Evolutionary conservation across 495 filamentous ascomycete species (phyloP).

Genomic region (Cudoniella acicularis): DNA sequence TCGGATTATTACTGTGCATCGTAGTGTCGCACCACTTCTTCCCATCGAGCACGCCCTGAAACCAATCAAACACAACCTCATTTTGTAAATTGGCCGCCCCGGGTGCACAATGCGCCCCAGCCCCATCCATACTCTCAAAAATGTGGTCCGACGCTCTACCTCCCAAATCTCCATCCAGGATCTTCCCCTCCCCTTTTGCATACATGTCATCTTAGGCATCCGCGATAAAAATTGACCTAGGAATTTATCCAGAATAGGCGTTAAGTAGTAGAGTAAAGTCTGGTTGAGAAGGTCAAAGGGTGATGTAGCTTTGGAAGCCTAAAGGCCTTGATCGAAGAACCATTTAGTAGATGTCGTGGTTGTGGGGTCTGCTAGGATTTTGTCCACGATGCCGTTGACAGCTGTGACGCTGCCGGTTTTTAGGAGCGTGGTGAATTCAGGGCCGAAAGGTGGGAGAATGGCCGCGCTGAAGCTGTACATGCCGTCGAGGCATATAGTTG

Average conservation of each 20-base stretch:
- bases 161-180: background rate
- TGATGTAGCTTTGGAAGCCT: background rate
- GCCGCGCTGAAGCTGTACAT: constrained; percentile 16
- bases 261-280: background rate
- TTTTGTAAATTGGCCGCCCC: background rate
- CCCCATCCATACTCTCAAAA: background rate
- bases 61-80: background rate
- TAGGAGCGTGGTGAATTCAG: background rate
- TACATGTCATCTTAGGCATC: background rate
- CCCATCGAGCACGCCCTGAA: background rate
- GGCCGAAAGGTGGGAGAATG: background rate
- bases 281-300: background rate
- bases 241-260: background rate
- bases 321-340: background rate
- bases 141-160: background rate
- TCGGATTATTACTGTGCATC: too few relatives aligned
- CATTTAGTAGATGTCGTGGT: background rate
- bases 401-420: background rate
- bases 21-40: too few relatives aligned
- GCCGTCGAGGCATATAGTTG: constrained; percentile 19
- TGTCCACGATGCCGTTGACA: background rate
- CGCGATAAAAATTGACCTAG: background rate
- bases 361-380: background rate
- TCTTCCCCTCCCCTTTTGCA: background rate
- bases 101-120: background rate